Percentiles rank a stretch among this genome's conserved stretches.
Evolutionary conservation across 441 rosid genomes (phyloP).

Genomic region (Syzygium syzygioides): DNA sequence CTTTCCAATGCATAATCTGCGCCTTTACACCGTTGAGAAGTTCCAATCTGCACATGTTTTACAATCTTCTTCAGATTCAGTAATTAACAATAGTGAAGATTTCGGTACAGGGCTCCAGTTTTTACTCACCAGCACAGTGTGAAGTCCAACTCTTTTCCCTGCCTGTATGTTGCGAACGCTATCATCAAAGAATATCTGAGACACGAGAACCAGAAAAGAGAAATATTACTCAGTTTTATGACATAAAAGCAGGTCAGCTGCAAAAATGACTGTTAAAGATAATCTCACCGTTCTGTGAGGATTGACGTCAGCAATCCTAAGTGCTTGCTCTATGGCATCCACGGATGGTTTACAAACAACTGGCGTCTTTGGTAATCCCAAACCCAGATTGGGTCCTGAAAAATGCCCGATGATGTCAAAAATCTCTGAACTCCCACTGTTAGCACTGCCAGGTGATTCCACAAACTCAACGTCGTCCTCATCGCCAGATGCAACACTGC

Average conservation of each 20-base stretch:
- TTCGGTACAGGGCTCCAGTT: background rate
- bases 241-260: background rate
- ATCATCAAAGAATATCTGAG: constrained; percentile 16
- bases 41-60: constrained; percentile 52
- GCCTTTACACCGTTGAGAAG: constrained; percentile 69
- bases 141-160: constrained; percentile 9
- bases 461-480: constrained; percentile 2
- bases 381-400: background rate
- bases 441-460: background rate
- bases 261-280: background rate
- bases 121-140: constrained; percentile 15
- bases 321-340: constrained; percentile 9
- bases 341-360: constrained; percentile 7
- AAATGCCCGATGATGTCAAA: constrained; percentile 18
- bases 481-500: background rate
- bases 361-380: constrained; percentile 11
- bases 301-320: constrained; percentile 3
- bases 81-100: background rate
- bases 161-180: constrained; percentile 14
- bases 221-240: background rate
- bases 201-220: background rate
- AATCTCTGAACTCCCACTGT: background rate
- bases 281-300: constrained; percentile 15
- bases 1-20: constrained; percentile 90
- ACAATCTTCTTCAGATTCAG: background rate